These are phyloP conservation scores for Tolypocladium ophioglossoides DNA, from an alignment of 2,329 filamentous ascomycete genomes.

Conservation along the genomic window DNA sequence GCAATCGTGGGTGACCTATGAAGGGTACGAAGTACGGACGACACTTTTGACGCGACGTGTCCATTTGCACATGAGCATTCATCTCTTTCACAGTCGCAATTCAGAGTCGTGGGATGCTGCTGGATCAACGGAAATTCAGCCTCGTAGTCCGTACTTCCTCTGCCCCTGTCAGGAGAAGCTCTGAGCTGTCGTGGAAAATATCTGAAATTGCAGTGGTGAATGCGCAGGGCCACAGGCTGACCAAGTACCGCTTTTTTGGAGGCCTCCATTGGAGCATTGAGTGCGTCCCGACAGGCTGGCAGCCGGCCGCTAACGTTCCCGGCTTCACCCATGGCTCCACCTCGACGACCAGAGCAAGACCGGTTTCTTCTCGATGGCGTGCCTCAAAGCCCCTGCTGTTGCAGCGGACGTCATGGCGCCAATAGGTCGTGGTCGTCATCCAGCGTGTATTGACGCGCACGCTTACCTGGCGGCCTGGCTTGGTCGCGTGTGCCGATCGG, in stretches of 20 bases:
- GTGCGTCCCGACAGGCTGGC: conserved; percentile 18
- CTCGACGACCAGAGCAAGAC: conserved; percentile 5
- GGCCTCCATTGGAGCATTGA: conserved; percentile 4
- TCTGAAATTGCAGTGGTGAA: background rate
- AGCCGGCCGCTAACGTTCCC: conserved; percentile 10
- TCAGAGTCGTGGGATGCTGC: background rate
- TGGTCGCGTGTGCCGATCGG: conserved; percentile 1
- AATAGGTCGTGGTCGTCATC: background rate
- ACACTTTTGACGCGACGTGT: background rate
- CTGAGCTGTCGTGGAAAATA: background rate
- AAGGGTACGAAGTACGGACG: too few relatives aligned
- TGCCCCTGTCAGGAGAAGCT: background rate
- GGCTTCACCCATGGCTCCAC: conserved; percentile 1
- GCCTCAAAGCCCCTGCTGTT: background rate
- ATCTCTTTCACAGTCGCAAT: too few relatives aligned
- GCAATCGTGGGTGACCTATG: background rate
- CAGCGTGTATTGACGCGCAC: conserved; percentile 5
- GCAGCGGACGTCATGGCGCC: background rate
- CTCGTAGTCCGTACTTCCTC: too few relatives aligned
- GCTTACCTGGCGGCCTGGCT: conserved; percentile 5
- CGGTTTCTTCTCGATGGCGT: background rate
- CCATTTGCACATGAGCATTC: background rate
- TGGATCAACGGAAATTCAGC: background rate
- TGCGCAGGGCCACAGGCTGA: background rate
- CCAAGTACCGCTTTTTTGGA: background rate